phyloP scores from a whole-genome alignment of 306 rosid species.

The Fragaria iinumae region DNA sequence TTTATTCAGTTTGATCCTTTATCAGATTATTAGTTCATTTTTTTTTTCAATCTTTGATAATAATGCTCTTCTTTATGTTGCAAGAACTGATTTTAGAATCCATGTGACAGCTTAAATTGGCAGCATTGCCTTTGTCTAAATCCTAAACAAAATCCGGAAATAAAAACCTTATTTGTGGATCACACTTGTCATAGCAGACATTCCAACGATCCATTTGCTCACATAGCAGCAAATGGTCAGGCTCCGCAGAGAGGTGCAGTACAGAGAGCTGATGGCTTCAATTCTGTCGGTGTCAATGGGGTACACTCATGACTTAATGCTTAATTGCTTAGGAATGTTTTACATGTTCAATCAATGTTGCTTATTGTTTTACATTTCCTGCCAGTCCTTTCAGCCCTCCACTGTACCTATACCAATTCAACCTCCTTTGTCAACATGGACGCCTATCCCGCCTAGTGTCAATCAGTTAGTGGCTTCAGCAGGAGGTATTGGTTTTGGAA shows the following conservation, averaged over 20 bases:
- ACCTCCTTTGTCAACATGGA: constrained; percentile 73
- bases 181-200: constrained; percentile 65
- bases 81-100: constrained; percentile 26
- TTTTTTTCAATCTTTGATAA: not conserved
- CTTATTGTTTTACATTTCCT: not conserved
- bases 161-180: constrained; percentile 83
- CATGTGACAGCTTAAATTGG: constrained; percentile 85
- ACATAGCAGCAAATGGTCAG: constrained; percentile 64
- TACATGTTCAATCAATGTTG: not conserved
- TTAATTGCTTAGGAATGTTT: not conserved
- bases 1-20: not conserved
- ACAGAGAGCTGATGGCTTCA: constrained; percentile 77
- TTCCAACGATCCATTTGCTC: constrained; percentile 77
- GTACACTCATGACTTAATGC: constrained; percentile 39
- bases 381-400: constrained; percentile 69
- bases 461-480: constrained; percentile 69
- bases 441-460: constrained; percentile 61
- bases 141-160: constrained; percentile 87
- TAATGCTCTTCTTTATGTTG: not conserved
- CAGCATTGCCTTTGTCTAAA: constrained; percentile 87
- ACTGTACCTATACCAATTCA: constrained; percentile 56
- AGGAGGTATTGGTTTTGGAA: constrained; percentile 62
- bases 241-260: constrained; percentile 55
- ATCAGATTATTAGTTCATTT: not conserved
- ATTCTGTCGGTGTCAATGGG: constrained; percentile 81